Evolutionary conservation across 2,329 filamentous ascomycete species (phyloP).

Genomic region (Tympanopsis confertula): DNA sequence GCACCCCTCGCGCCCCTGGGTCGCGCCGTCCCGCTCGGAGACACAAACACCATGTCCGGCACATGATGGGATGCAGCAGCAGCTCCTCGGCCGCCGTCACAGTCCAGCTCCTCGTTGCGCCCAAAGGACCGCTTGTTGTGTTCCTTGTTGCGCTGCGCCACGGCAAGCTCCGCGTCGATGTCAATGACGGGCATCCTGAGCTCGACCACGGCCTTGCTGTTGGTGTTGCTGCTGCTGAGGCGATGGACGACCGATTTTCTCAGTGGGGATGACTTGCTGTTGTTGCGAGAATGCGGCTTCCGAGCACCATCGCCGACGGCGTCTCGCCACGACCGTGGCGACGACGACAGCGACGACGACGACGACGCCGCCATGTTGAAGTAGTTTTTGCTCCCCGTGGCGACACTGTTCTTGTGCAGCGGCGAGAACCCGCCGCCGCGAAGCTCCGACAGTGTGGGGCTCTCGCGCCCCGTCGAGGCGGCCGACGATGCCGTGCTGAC

Average conservation of each 20-base stretch:
- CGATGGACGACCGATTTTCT: too few species aligned
- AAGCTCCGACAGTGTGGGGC: slow-evolving; percentile 24
- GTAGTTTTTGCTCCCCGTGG: slow-evolving; percentile 29
- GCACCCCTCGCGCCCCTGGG: slow-evolving; percentile 7
- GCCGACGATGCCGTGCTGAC: slow-evolving; percentile 23
- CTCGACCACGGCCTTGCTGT: background rate
- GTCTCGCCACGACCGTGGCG: background rate
- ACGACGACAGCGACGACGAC: background rate
- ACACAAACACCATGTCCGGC: background rate
- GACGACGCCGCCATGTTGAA: slow-evolving; percentile 25
- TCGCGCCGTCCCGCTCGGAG: slow-evolving; percentile 6
- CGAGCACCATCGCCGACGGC: background rate
- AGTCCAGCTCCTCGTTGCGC: background rate
- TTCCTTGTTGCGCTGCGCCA: background rate
- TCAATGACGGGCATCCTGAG: background rate
- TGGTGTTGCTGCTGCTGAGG: background rate
- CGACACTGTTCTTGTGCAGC: slow-evolving; percentile 12
- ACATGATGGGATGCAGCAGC: background rate
- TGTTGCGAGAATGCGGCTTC: background rate
- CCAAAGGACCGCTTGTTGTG: background rate
- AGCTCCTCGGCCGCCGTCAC: background rate
- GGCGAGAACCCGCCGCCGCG: slow-evolving; percentile 25
- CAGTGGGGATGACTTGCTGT: too few species aligned
- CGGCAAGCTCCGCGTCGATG: background rate
- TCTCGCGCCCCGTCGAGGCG: slow-evolving; percentile 27